Base-by-base conservation (phyloP, 371 early-diverging fungal genomes). In the Mucor velutinosus region DNA sequence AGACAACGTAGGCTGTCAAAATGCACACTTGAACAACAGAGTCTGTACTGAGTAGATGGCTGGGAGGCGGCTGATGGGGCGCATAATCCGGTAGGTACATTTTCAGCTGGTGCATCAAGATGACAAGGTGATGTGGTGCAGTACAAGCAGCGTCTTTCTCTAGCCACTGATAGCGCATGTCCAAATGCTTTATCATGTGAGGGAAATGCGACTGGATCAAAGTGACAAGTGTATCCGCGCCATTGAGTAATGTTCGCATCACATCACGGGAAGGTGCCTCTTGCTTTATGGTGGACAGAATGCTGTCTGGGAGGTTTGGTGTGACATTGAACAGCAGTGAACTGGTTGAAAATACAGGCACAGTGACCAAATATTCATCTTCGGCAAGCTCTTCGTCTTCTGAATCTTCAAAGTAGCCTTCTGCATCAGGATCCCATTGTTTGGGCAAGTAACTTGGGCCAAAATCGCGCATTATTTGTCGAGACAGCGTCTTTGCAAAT, bases 311-410 rank as follows among this genome's bases (percentile, higher is more conserved):
- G 10, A n/a, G 41, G n/a, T 32, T 49, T 23, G 49, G 49, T 49
- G 49, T 49, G 49, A 29, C 41, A 37, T 37, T 32, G 6, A 33
- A 8, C 37, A 75, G 56, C 35, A 71, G 56, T 8, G 59, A 66
- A 11, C 51, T 17, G 10, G 69, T 67, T 3, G 76, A 63, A n/a
- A 60, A 72, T 12, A 80, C 61, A 35, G 79, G 81, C 10, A 79
- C 72, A 6, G 74, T 81, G 15, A 80, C 77, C 21, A 76, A 58
- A 43, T 78, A 80, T 57, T 75, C 80, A 39, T 76, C 81, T 70
- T 76, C 78, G 43, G 76, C 81, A 43, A 76, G 56, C 29, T 74
- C 80, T 33, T 71, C 68, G 1, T 53, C 39, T 8, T 72, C 71
- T n/a, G 69, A 47, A 7, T 73, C 70, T 41, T 62, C 64, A 60